phyloP scores from a whole-genome alignment of 768 basidiomycete genomes.

The Leccinum rimulosum region DNA sequence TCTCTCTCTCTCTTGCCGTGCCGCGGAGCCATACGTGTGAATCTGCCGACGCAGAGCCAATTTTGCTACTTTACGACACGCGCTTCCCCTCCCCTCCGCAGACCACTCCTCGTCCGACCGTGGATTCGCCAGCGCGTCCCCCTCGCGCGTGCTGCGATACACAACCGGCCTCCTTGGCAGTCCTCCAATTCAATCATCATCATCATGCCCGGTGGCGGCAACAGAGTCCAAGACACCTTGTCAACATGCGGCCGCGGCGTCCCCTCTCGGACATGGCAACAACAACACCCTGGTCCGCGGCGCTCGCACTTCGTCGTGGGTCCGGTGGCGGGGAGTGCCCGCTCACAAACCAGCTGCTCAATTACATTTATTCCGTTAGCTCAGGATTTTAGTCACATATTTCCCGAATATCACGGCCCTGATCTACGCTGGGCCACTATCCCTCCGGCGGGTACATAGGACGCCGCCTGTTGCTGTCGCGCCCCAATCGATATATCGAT shows the following conservation, averaged over 20 bases:
- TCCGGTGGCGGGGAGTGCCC: neutral
- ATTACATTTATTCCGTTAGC: neutral
- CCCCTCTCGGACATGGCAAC: slow-evolving; percentile 6
- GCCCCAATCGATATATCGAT: neutral
- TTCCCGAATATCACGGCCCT: slow-evolving; percentile 15
- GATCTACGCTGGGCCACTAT: slow-evolving; percentile 9
- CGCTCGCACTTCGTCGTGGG: slow-evolving; percentile 1
- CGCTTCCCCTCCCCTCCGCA: slow-evolving; percentile 1
- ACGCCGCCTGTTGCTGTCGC: neutral
- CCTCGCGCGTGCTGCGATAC: neutral
- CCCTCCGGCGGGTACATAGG: neutral
- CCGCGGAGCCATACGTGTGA: slow-evolving; percentile 16
- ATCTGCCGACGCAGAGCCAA: neutral
- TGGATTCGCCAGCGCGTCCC: slow-evolving; percentile 13
- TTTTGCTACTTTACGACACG: slow-evolving; percentile 11
- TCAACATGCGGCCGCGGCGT: slow-evolving; percentile 21
- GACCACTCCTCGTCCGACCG: neutral
- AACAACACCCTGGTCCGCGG: slow-evolving; percentile 13
- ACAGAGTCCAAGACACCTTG: slow-evolving; percentile 1
- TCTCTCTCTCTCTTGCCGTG: neutral
- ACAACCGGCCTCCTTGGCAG: neutral
- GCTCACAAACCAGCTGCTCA: neutral
- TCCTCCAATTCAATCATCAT: neutral
- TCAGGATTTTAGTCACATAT: slow-evolving; percentile 1
- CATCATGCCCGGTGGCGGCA: slow-evolving; percentile 1